Evolutionary conservation across 1,139 yeast species (phyloP), one percentile per base, ranked within the genome.

Genomic region (Candida sp.): DNA sequence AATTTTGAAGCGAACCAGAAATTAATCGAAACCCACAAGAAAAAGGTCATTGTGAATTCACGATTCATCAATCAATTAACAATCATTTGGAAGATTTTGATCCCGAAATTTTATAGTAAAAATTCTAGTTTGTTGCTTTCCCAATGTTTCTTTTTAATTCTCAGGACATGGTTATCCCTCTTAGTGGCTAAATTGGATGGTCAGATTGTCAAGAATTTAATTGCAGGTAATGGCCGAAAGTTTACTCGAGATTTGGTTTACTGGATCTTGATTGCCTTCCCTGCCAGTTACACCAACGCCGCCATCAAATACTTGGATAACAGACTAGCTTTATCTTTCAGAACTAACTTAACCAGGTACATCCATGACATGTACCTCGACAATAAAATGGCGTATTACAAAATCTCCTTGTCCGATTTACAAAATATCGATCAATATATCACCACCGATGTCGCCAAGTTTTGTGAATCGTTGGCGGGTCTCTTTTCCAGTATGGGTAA

Each of bases 221-320:
- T 91, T 55, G 86, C 91, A 30, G 91, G 90, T 12, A 82, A 86
- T 53, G 90, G 93, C 5, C 78, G 72, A 51, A 84, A 84, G 47
- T 90, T 91, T 55, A 61, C 83, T 36, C 73, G 88, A 50, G 97
- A 91, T 58, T 71, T 91, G 61, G 76, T 81, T 9, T 86, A 87
- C 62, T 91, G 97, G 97, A 77, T 91, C 47, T 68, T 87, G 49
- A 82, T 91, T 59, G 97, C 97, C 1, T 82, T 90, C 51, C 98
- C 97, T 1, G 96, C 97, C 1, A 84, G 95, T 2, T 91, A 89
- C 61, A 87, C 97, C 21, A 91, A 91, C 63, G 87, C 96, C 40
- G 91, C 95, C 47, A 91, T 91, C 58, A 87, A 86, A 58, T 88
- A 81, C 58, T 68, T 91, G 55, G 89, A 91, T 45, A 79, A 84